phyloP scores from a whole-genome alignment of 2,329 filamentous ascomycete genomes.

The Graphilbum ipis-grandicollis region DNA sequence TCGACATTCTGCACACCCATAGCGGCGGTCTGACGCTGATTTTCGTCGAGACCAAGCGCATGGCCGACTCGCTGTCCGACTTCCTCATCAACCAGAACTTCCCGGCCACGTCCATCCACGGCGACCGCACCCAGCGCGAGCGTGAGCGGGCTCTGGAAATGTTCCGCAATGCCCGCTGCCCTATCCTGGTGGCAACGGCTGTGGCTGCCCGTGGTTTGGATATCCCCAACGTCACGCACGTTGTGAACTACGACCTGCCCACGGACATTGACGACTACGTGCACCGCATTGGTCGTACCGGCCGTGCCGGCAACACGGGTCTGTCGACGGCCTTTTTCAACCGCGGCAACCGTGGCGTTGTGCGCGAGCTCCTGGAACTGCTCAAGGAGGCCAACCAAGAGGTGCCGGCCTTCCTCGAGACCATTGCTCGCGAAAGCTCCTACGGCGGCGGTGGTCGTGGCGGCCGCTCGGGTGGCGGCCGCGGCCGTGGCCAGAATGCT shows the following conservation, averaged over 20 bases:
- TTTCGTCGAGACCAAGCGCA: slow-evolving; percentile 99
- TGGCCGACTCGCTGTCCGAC: slow-evolving; percentile 94
- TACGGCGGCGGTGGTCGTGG: slow-evolving; percentile 49
- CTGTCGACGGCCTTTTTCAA: slow-evolving; percentile 99
- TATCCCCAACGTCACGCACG: slow-evolving; percentile 92
- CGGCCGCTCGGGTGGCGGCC: slow-evolving; percentile 47
- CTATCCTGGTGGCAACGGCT: slow-evolving; percentile 90
- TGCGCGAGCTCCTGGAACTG: slow-evolving; percentile 90
- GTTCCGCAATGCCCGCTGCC: slow-evolving; percentile 91
- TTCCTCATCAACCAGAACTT: slow-evolving; percentile 98
- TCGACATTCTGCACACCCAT: slow-evolving; percentile 94
- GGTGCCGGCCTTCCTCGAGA: slow-evolving; percentile 84
- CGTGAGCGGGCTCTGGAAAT: slow-evolving; percentile 95
- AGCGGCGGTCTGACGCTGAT: slow-evolving; percentile 79
- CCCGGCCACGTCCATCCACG: slow-evolving; percentile 95
- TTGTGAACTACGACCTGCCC: slow-evolving; percentile 86
- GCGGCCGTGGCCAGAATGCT: slow-evolving; percentile 50
- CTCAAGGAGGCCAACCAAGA: slow-evolving; percentile 99
- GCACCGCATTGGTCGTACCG: slow-evolving; percentile 98
- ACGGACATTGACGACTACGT: slow-evolving; percentile 98
- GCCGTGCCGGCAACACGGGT: slow-evolving; percentile 98
- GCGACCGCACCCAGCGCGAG: slow-evolving; percentile 95
- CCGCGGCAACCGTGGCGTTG: slow-evolving; percentile 94
- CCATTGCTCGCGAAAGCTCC: slow-evolving; percentile 85
- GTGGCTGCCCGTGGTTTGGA: slow-evolving; percentile 84